phyloP scores from a whole-genome alignment of 2,329 filamentous ascomycete species.

The Salinomyces thailandicus region DNA sequence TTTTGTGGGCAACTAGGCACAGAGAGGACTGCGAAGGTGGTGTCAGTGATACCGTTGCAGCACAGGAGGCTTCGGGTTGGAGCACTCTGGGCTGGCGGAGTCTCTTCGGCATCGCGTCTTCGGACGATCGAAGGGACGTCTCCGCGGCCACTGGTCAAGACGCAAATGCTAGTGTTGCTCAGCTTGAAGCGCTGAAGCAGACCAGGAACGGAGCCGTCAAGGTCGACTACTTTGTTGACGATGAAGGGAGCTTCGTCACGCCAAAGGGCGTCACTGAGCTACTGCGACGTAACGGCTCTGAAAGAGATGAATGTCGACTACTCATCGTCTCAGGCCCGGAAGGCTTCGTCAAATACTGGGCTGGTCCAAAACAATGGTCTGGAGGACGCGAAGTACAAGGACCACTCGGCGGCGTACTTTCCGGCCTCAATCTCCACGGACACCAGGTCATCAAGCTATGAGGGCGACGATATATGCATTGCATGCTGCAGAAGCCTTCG shows the following conservation, averaged over 20 bases:
- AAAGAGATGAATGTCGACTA: conserved; percentile 41
- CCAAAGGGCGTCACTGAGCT: conserved; percentile 27
- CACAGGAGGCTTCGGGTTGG: conserved; percentile 9
- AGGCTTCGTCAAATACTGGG: conserved; percentile 73
- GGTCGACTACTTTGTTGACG: conserved; percentile 72
- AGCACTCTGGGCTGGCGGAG: conserved; percentile 9
- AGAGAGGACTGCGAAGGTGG: conserved; percentile 57
- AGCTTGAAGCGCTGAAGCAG: conserved; percentile 52
- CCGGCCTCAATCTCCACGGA: conserved; percentile 45
- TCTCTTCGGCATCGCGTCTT: not conserved
- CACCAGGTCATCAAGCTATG: conserved; percentile 52
- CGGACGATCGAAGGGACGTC: not conserved
- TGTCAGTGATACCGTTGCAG: conserved; percentile 37
- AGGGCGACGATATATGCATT: too few species aligned
- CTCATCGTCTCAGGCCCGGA: conserved; percentile 85
- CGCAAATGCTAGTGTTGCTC: conserved; percentile 45
- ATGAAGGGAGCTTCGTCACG: conserved; percentile 58
- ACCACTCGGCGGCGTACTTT: conserved; percentile 57
- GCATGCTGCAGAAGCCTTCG: too few species aligned
- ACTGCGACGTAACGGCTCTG: conserved; percentile 5
- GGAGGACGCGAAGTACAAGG: conserved; percentile 67
- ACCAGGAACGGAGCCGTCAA: conserved; percentile 18
- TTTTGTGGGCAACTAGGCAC: conserved; percentile 72
- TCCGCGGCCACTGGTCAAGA: conserved; percentile 9
- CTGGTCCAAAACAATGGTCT: conserved; percentile 68